Base-by-base conservation (phyloP, 2,329 filamentous ascomycete genomes). In the Penicillium brevicompactum region DNA sequence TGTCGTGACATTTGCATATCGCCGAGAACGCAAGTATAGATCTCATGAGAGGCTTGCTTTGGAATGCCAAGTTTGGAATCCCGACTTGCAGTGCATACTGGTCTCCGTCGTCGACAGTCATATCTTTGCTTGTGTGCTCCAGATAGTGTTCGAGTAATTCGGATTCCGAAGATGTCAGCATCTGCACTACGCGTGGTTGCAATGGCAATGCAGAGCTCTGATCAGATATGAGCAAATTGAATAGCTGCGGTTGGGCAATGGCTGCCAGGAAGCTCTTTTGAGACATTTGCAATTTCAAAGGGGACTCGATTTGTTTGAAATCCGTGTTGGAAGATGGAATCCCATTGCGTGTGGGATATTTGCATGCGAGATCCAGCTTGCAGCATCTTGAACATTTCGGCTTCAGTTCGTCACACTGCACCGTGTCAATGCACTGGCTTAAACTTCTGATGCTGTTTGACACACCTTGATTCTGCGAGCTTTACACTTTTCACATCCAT, bases 401-500 rank as follows among this genome's bases (percentile, higher is more conserved):
- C 30, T 44, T 14, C 3, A 44, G 30, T n/a, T 51, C 48, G 10
- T 44, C 48, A 11, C 48, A 51, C 48, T 51, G 22, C 31, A 18
- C 18, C 30, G 30, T 16, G 24, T 18, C 22, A 13, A 43, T 16
- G 13, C 21, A 8, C 10, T 10, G 18, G 5, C 22, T 27, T 6
- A 22, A 4, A 5, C n/a, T n/a, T 21, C 2, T 4, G 22, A n/a
- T 8, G 6, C 21, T 43, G 8, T 8, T 11, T 18, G n/a, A 11
- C 47, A 9, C 18, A 51, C 48, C 16, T 51, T 51, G 9, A 51
- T 51, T 38, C 48, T 44, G 40, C 48, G 48, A 2, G 27, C 14
- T 31, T 51, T 51, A 27, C 48, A 51, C 18, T 51, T 51, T 14
- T 51, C 31, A n/a, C 48, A 51, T 18, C 48, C 48, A 37, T 37